Percentiles rank a stretch among this genome's conserved stretches.
These are phyloP conservation scores for Cordyceps farinosa DNA, from an alignment of 2,329 filamentous ascomycete genomes.

Conservation along the genomic window DNA sequence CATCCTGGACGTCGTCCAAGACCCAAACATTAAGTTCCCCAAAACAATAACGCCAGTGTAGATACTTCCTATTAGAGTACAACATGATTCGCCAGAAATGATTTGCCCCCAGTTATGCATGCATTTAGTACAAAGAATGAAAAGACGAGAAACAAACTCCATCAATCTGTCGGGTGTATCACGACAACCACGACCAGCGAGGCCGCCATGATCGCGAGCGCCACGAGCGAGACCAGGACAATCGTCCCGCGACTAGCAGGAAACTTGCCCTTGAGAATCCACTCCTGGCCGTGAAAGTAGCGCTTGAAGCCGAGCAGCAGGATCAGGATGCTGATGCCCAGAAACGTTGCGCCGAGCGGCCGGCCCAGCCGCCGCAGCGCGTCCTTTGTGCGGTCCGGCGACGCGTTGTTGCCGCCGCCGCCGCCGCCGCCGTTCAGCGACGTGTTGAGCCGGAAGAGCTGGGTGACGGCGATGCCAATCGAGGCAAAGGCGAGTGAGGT, in stretches of 20 bases:
- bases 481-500: conserved; percentile 78
- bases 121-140: not conserved
- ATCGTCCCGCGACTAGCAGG: conserved; percentile 75
- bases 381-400: conserved; percentile 19
- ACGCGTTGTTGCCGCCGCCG: conserved; percentile 31
- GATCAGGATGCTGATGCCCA: conserved; percentile 71
- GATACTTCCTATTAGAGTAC: not conserved
- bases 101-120: not conserved
- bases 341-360: conserved; percentile 71
- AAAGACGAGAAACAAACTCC: not conserved
- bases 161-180: conserved; percentile 38
- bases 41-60: not conserved
- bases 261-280: conserved; percentile 76
- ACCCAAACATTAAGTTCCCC: not conserved
- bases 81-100: not conserved
- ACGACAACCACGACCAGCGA: conserved; percentile 58
- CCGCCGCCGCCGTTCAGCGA: conserved; percentile 40
- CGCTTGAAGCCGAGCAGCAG: conserved; percentile 73
- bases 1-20: not conserved
- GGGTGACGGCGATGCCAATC: conserved; percentile 79
- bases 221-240: conserved; percentile 63
- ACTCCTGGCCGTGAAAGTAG: conserved; percentile 75
- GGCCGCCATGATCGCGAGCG: conserved; percentile 59
- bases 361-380: conserved; percentile 64
- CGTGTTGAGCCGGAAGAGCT: conserved; percentile 79